These are phyloP conservation scores for Ramularia collo-cygni DNA, from an alignment of 2,329 filamentous ascomycete genomes.

Conservation along the genomic window DNA sequence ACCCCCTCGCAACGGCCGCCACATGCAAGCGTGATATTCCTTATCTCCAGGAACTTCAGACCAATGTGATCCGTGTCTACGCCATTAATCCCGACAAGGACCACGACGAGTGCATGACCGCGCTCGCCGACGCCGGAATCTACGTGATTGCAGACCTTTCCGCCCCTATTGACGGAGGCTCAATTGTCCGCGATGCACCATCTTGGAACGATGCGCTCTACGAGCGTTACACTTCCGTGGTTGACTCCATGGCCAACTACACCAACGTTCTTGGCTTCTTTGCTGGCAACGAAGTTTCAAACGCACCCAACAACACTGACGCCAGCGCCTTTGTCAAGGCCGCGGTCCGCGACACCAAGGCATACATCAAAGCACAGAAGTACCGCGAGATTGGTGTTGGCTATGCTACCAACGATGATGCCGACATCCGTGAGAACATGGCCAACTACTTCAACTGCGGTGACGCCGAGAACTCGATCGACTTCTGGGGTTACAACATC, in stretches of 20 bases:
- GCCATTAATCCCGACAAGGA: conserved; percentile 73
- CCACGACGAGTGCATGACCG: conserved; percentile 77
- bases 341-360: conserved; percentile 91
- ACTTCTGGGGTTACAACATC: conserved; percentile 99
- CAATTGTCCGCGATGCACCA: conserved; percentile 77
- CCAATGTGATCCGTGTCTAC: conserved; percentile 94
- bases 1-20: conserved; percentile 69
- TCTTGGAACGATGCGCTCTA: conserved; percentile 74
- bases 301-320: conserved; percentile 78
- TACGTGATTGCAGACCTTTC: conserved; percentile 91
- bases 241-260: conserved; percentile 77
- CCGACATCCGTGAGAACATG: conserved; percentile 70
- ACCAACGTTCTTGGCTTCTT: conserved; percentile 95
- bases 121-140: conserved; percentile 78
- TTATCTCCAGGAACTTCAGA: conserved; percentile 67
- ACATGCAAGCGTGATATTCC: conserved; percentile 81
- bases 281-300: conserved; percentile 94
- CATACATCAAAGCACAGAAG: conserved; percentile 75
- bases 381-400: conserved; percentile 80
- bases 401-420: conserved; percentile 93
- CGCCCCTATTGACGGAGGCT: conserved; percentile 58
- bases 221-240: conserved; percentile 71
- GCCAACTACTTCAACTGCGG: conserved; percentile 96
- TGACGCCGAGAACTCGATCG: conserved; percentile 59
- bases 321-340: conserved; percentile 96